A percentile compares a stretch with the other conserved stretches of the same genome.
Conservation (phyloP, 208 protist genomes). For the Blechomonas ayalai region DNA sequence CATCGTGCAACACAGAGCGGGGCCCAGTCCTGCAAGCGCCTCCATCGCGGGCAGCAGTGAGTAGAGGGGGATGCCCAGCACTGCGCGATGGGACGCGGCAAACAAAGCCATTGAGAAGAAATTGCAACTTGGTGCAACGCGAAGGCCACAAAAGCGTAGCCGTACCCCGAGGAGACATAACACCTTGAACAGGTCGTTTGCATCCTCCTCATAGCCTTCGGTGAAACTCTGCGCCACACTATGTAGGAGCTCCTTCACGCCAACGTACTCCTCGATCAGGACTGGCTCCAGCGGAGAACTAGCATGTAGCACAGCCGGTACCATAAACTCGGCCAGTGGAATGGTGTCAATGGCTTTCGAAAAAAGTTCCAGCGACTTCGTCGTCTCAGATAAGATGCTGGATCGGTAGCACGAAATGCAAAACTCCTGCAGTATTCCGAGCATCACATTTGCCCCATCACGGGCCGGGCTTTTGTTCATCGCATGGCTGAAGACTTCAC, state of each 20-base stretch:
- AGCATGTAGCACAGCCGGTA: background rate
- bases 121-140: background rate
- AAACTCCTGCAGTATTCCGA: conserved; percentile 4
- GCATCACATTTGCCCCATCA: conserved; percentile 4
- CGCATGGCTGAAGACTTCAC: background rate
- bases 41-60: conserved; percentile 3
- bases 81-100: background rate
- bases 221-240: background rate
- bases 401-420: background rate
- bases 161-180: background rate
- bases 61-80: background rate
- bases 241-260: background rate
- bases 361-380: conserved; percentile 3
- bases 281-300: no score
- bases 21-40: conserved; percentile 1
- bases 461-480: no score
- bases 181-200: conserved; percentile 1
- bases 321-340: background rate
- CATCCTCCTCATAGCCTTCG: background rate
- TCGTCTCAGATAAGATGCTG: background rate
- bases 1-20: background rate
- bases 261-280: conserved; percentile 1
- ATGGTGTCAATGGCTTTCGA: background rate
- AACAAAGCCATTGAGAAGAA: conserved; percentile 4
- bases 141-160: background rate